Base-by-base conservation (phyloP, 495 filamentous ascomycete species). In the Neurospora sp. region DNA sequence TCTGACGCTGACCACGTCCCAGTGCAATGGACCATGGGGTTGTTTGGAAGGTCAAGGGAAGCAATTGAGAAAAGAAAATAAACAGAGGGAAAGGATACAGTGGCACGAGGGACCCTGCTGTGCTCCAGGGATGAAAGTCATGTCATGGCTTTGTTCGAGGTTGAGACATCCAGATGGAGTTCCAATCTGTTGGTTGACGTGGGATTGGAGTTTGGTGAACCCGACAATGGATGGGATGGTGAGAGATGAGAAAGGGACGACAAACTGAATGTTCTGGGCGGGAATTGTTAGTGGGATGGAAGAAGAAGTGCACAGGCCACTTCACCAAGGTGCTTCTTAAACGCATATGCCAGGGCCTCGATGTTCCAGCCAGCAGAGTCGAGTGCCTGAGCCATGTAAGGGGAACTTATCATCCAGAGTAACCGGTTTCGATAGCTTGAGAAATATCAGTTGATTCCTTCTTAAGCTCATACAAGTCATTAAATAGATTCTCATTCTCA, bases 111-210 rank as follows among this genome's bases (percentile, higher is more conserved):
- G 12, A 16, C 54, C 23, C 54, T 5, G 16, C 54, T 62, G 54
- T 62, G 12, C 23, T 62, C 6, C 54, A 62, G 54, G 54, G 54
- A 62, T 62, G 11, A 31, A 31, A 31, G 54, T 31, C 54, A 62
- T 62, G 23, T 9, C 54, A 31, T 62, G 54, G 54, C 54, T 31
- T 62, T 62, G 54, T 62, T 62, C 54, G 54, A 31, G 54, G 23
- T 62, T 62, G 23, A 62, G 54, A 62, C 54, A 62, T 31, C 23
- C 23, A 31, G 23, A 62, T 14, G 23, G 48, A 31, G 2, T 48
- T 59, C 46, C 46, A 48, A 5, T 48, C 46, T 48, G 46, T 54
- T 62, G 54, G 54, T 62, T 16, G 54, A 59, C 48, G 23, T 59
- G 20, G 48, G 48, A 31, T 31, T 27, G 11, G 11, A 31, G 4